Evolutionary conservation across 2,329 filamentous ascomycete species (phyloP).

Genomic region (Penicillium sp.): DNA sequence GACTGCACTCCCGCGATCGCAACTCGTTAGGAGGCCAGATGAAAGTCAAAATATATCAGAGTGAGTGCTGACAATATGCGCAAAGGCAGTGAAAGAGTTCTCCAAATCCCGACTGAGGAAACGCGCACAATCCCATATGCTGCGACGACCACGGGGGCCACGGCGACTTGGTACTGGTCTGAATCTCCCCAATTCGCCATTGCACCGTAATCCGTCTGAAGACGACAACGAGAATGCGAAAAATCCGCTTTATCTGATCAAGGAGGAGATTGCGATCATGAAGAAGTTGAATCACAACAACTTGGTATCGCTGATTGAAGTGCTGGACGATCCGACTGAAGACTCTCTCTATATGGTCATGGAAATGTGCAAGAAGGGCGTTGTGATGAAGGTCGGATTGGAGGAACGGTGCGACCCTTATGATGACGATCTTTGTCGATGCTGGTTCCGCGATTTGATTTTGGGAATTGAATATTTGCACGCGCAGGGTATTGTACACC

Average conservation of each 20-base stretch:
- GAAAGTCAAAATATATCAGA: not conserved
- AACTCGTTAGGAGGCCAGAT: not conserved
- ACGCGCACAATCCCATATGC: slow-evolving; percentile 83
- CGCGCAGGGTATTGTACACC: slow-evolving; percentile 88
- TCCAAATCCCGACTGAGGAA: slow-evolving; percentile 89
- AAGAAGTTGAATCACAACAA: slow-evolving; percentile 96
- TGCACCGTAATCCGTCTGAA: slow-evolving; percentile 60
- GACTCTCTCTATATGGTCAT: slow-evolving; percentile 98
- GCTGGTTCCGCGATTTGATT: slow-evolving; percentile 93
- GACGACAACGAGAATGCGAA: slow-evolving; percentile 56
- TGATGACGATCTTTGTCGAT: slow-evolving; percentile 74
- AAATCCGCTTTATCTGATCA: slow-evolving; percentile 80
- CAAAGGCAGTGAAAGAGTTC: slow-evolving; percentile 87
- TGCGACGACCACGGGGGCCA: slow-evolving; percentile 62
- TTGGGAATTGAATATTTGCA: slow-evolving; percentile 95
- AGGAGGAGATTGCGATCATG: slow-evolving; percentile 97
- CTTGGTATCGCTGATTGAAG: slow-evolving; percentile 88
- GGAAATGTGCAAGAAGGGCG: slow-evolving; percentile 98
- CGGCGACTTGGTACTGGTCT: slow-evolving; percentile 58
- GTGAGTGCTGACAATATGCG: not conserved
- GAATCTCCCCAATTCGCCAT: slow-evolving; percentile 65
- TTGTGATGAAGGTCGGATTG: slow-evolving; percentile 94
- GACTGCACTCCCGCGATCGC: slow-evolving; percentile 28
- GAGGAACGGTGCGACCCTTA: slow-evolving; percentile 81
- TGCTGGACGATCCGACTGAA: slow-evolving; percentile 90